Percentiles rank a stretch among this genome's conserved stretches.
phyloP scores from a whole-genome alignment of 2,329 filamentous ascomycete genomes.

The Domatiomyces catenatus region DNA sequence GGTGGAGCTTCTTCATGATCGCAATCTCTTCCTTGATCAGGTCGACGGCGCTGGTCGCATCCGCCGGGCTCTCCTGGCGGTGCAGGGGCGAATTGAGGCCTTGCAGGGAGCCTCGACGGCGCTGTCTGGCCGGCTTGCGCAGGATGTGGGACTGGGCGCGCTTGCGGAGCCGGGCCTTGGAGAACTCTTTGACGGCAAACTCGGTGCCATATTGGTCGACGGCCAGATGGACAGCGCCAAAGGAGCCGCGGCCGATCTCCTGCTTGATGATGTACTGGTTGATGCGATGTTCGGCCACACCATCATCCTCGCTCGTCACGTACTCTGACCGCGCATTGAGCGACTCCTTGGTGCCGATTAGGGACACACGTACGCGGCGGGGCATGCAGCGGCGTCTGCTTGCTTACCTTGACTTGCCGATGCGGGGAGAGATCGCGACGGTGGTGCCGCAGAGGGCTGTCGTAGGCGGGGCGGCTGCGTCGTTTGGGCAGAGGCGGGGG shows the following conservation, averaged over 20 bases:
- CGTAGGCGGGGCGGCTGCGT: slow-evolving; percentile 44
- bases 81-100: slow-evolving; percentile 50
- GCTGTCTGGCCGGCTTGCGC: slow-evolving; percentile 41
- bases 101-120: slow-evolving; percentile 37
- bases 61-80: slow-evolving; percentile 37
- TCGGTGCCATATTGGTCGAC: slow-evolving; percentile 80
- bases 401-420: slow-evolving; percentile 44
- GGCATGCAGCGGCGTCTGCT: slow-evolving; percentile 6
- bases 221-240: slow-evolving; percentile 81
- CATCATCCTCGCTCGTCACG: slow-evolving; percentile 68
- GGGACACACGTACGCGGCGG: neutral
- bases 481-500: neutral
- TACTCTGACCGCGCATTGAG: slow-evolving; percentile 80
- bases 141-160: slow-evolving; percentile 81
- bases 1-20: slow-evolving; percentile 97
- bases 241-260: slow-evolving; percentile 93
- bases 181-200: slow-evolving; percentile 97
- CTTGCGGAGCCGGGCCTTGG: slow-evolving; percentile 76
- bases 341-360: slow-evolving; percentile 54
- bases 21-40: slow-evolving; percentile 93
- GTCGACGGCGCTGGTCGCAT: slow-evolving; percentile 49
- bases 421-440: slow-evolving; percentile 44
- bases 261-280: slow-evolving; percentile 91
- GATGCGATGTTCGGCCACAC: slow-evolving; percentile 65
- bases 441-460: slow-evolving; percentile 51